Evolutionary conservation across 148 eudicot genomes (phyloP).

Genomic region (Limonium bicolor): DNA sequence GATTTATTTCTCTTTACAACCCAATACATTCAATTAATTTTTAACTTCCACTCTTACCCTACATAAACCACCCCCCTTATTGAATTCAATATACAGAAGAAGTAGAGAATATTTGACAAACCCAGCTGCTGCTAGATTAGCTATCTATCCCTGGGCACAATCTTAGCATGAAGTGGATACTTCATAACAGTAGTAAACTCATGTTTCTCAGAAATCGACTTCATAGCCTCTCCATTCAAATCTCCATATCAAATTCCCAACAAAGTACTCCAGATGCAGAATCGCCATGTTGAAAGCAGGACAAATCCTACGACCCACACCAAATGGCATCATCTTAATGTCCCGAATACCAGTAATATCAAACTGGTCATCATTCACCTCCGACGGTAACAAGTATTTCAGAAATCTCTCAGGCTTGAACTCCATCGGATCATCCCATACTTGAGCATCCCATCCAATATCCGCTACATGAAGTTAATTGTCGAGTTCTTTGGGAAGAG

Average conservation of each 20-base stretch:
- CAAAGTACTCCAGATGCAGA: conserved; percentile 53
- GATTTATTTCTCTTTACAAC: too few relatives aligned
- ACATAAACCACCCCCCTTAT: too few relatives aligned
- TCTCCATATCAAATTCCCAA: conserved; percentile 45
- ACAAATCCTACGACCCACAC: conserved; percentile 59
- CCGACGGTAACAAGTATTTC: too few relatives aligned
- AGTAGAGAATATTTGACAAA: too few relatives aligned
- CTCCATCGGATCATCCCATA: conserved; percentile 51
- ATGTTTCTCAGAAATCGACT: conserved; percentile 37
- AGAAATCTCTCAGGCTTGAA: conserved; percentile 47
- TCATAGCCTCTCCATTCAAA: conserved; percentile 28
- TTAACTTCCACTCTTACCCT: too few relatives aligned
- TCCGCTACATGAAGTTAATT: conserved; percentile 44
- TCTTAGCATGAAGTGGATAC: conserved; percentile 25
- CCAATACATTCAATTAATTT: too few relatives aligned
- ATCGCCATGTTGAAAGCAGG: conserved; percentile 33
- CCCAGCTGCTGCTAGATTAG: too few relatives aligned
- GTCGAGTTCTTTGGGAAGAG: conserved; percentile 19
- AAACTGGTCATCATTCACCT: too few relatives aligned
- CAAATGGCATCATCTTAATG: conserved; percentile 75
- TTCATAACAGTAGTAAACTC: conserved; percentile 47
- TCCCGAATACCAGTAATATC: conserved; percentile 29
- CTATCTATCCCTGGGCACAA: conserved; percentile 15
- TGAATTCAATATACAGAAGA: too few relatives aligned
- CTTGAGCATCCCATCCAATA: conserved; percentile 38